Evolutionary conservation across 176 grass and related monocot genomes (phyloP).

Genomic region (Eremochloa ophiuroides): DNA sequence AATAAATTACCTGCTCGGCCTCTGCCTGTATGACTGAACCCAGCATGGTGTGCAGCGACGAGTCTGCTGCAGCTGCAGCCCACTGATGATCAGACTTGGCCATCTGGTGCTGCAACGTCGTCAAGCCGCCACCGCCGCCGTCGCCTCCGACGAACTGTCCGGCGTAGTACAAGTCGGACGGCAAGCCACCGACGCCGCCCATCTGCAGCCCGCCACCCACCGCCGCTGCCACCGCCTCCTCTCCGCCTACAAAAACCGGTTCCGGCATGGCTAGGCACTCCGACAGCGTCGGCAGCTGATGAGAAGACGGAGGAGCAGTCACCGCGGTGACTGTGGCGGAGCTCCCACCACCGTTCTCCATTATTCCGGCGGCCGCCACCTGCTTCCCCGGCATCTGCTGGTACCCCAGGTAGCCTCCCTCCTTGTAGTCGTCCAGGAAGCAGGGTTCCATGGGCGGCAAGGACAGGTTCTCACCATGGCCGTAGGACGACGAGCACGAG

Average conservation of each 20-base stretch:
- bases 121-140: background rate
- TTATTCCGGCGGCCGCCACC: background rate
- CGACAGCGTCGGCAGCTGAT: constrained; percentile 46
- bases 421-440: constrained; percentile 45
- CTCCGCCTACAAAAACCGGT: constrained; percentile 3
- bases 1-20: constrained; percentile 38
- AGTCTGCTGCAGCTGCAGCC: background rate
- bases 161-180: constrained; percentile 20
- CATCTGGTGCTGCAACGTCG: constrained; percentile 32
- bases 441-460: constrained; percentile 47
- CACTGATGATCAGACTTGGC: constrained; percentile 41
- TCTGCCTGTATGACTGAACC: constrained; percentile 41
- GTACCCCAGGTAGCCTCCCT: constrained; percentile 28
- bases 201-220: background rate
- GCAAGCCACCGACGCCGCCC: constrained; percentile 3
- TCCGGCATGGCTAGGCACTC: constrained; percentile 72
- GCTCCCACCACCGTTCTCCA: background rate
- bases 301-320: background rate
- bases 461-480: constrained; percentile 29
- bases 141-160: constrained; percentile 40
- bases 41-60: constrained; percentile 41
- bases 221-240: background rate
- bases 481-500: constrained; percentile 41
- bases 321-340: background rate
- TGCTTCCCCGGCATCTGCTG: constrained; percentile 13